Conservation (phyloP, 495 filamentous ascomycete genomes). For the Hypoxylon intermedium region DNA sequence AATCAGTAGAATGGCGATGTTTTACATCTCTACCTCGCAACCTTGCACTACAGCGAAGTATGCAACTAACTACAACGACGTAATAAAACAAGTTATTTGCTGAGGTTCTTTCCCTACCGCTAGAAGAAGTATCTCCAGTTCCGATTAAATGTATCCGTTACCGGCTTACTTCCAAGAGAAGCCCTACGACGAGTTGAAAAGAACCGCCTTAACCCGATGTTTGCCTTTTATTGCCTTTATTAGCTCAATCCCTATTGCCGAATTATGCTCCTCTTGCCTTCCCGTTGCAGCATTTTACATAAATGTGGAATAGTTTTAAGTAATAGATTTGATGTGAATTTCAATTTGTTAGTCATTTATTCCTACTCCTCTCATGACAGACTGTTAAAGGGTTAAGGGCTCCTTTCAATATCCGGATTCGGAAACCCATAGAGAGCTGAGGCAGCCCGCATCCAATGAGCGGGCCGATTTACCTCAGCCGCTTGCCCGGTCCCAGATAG, state of each 20-base stretch:
- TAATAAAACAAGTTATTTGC: conserved; percentile 7
- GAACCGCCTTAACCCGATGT: conserved; percentile 25
- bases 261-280: background rate
- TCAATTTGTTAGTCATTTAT: conserved; percentile 13
- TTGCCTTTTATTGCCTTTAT: conserved; percentile 16
- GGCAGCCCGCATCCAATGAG: background rate
- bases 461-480: conserved; percentile 13
- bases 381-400: no score
- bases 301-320: conserved; percentile 20
- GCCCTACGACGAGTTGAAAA: conserved; percentile 6
- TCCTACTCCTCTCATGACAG: background rate
- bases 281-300: conserved; percentile 7
- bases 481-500: background rate
- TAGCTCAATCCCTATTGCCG: conserved; percentile 4
- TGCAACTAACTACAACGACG: no score
- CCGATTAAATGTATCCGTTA: no score
- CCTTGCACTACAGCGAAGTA: no score
- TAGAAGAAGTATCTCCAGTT: no score
- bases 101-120: no score
- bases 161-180: no score
- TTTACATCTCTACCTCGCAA: no score
- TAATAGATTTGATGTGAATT: conserved; percentile 11
- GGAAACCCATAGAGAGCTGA: conserved; percentile 10
- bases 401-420: conserved; percentile 3
- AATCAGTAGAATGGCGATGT: background rate